Percentiles rank a stretch among this genome's conserved stretches.
Conservation (phyloP, 345 rosid genomes). For the Aquilaria yunnanensis region DNA sequence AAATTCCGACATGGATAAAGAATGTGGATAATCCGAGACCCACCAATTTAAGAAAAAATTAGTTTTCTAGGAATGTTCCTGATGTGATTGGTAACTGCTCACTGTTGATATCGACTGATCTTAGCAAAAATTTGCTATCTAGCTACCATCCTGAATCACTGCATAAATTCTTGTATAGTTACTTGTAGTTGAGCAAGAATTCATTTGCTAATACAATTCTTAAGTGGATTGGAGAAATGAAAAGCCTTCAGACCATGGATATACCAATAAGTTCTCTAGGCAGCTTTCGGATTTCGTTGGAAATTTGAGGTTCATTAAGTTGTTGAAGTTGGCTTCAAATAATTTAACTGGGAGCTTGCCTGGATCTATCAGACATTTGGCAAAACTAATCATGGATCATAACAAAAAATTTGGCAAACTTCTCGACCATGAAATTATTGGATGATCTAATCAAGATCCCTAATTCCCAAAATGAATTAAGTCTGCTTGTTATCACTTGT, state of each 20-base stretch:
- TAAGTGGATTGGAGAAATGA: slow-evolving; percentile 69
- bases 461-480: too few species aligned
- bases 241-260: slow-evolving; percentile 68
- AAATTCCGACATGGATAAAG: slow-evolving; percentile 49
- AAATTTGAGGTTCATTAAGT: slow-evolving; percentile 43
- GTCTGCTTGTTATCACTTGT: too few species aligned
- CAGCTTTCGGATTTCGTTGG: slow-evolving; percentile 62
- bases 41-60: slow-evolving; percentile 53
- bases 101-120: slow-evolving; percentile 56
- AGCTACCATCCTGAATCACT: slow-evolving; percentile 57
- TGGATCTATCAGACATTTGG: slow-evolving; percentile 36
- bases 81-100: slow-evolving; percentile 75
- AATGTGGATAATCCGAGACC: slow-evolving; percentile 56
- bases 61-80: slow-evolving; percentile 49
- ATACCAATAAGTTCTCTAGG: slow-evolving; percentile 60
- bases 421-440: too few species aligned
- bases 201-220: slow-evolving; percentile 55
- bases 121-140: slow-evolving; percentile 63
- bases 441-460: too few species aligned
- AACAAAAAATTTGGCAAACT: slow-evolving; percentile 33
- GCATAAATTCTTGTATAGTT: slow-evolving; percentile 65
- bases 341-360: slow-evolving; percentile 58
- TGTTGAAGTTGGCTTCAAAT: slow-evolving; percentile 60
- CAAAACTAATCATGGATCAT: slow-evolving; percentile 55
- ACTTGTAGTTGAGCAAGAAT: slow-evolving; percentile 54